A percentile compares a stretch with the other conserved stretches of the same genome.
Conservation (phyloP, 495 filamentous ascomycete species). For the Penicillium atrosanguineum region DNA sequence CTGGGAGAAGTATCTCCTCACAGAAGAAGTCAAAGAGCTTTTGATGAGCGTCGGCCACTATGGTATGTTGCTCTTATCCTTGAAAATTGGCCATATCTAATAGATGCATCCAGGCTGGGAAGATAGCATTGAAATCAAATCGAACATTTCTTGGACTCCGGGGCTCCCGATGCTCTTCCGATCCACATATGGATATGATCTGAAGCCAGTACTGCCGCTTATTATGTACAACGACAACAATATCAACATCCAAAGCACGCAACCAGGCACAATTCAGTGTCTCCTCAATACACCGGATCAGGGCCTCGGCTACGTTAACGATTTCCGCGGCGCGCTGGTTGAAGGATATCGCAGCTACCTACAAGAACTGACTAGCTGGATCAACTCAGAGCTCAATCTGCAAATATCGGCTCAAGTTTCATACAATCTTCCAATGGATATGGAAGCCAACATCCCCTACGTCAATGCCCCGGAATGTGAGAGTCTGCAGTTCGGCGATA, state of each 20-base stretch:
- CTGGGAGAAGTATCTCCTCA: constrained; percentile 45
- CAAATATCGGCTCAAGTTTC: constrained; percentile 45
- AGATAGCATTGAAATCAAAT: constrained; percentile 46
- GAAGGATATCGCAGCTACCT: constrained; percentile 38
- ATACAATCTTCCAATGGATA: constrained; percentile 50
- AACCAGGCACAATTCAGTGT: constrained; percentile 21
- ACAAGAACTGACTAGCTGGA: constrained; percentile 30
- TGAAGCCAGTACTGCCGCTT: constrained; percentile 23
- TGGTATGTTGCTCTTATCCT: constrained; percentile 21
- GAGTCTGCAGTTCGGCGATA: constrained; percentile 17
- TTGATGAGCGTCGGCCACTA: constrained; percentile 40
- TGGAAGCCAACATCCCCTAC: constrained; percentile 37
- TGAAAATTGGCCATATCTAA: background rate
- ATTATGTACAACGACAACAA: constrained; percentile 28
- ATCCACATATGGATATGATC: constrained; percentile 29
- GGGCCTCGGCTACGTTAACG: constrained; percentile 27
- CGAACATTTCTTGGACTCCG: constrained; percentile 43
- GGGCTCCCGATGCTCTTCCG: constrained; percentile 40
- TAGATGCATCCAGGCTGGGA: constrained; percentile 39
- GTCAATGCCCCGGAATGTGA: constrained; percentile 50
- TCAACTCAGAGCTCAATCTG: constrained; percentile 25
- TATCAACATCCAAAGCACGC: constrained; percentile 16
- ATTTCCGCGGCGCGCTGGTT: constrained; percentile 31
- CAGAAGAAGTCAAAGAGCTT: constrained; percentile 27
- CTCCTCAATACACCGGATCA: constrained; percentile 23